Evolutionary conservation across 2,329 filamentous ascomycete genomes (phyloP).

Genomic region (Alternaria brassicae): DNA sequence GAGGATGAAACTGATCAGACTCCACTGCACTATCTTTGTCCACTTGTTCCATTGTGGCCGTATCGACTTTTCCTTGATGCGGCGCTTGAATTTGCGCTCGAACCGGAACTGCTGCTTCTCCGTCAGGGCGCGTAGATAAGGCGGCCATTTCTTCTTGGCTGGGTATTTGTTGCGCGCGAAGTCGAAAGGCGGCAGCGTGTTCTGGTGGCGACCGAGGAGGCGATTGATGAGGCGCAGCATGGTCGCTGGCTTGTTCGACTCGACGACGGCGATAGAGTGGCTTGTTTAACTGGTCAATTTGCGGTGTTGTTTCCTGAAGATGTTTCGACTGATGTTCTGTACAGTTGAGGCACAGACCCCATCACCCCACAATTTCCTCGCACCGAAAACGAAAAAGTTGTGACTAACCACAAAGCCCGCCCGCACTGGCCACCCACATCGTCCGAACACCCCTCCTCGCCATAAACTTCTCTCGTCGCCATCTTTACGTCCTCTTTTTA

Average conservation of each 20-base stretch:
- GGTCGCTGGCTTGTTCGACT: constrained; percentile 10
- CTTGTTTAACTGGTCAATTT: constrained; percentile 3
- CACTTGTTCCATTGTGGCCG: constrained; percentile 70
- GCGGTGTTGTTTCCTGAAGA: constrained; percentile 12
- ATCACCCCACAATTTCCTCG: constrained; percentile 9
- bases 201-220: constrained; percentile 56
- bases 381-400: constrained; percentile 19
- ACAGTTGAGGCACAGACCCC: constrained; percentile 6
- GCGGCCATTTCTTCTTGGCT: constrained; percentile 78
- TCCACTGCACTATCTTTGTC: constrained; percentile 68
- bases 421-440: constrained; percentile 4
- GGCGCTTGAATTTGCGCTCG: constrained; percentile 79
- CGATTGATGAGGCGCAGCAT: constrained; percentile 55
- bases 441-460: background rate
- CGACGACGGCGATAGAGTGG: constrained; percentile 1
- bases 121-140: constrained; percentile 74
- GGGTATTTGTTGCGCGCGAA: constrained; percentile 65
- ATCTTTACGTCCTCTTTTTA: constrained; percentile 11
- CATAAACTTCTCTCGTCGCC: constrained; percentile 20
- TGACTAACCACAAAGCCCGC: constrained; percentile 21
- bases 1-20: constrained; percentile 57
- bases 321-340: constrained; percentile 26
- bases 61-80: constrained; percentile 67
- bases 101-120: constrained; percentile 77
- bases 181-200: constrained; percentile 46